These are phyloP conservation scores for Saprolegnia diclina DNA, from an alignment of 352 stramenopile species.

Conservation along the genomic window DNA sequence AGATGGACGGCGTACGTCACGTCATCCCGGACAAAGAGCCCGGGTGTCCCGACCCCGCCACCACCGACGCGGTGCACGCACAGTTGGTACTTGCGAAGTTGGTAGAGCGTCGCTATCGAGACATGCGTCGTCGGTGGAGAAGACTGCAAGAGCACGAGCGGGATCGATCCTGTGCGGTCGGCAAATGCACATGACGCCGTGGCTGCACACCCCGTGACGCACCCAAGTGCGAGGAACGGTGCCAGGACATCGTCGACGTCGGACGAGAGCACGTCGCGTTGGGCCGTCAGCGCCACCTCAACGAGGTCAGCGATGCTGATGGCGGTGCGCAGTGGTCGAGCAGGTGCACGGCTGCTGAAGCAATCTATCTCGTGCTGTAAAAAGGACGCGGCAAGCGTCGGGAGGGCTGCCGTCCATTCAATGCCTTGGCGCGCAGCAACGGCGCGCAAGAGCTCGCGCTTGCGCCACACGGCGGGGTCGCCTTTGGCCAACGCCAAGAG, in stretches of 20 bases:
- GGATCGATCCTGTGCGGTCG: conserved; percentile 15
- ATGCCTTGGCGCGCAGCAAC: conserved; percentile 5
- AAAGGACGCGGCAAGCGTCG: conserved; percentile 9
- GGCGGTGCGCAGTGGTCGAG: background rate
- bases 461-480: background rate
- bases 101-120: background rate
- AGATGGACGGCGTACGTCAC: background rate
- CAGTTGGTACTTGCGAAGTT: conserved; percentile 3
- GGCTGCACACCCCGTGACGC: background rate
- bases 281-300: background rate
- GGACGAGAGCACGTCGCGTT: background rate
- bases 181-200: background rate
- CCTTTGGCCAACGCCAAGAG: background rate
- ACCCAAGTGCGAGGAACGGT: conserved; percentile 7
- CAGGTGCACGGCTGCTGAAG: background rate
- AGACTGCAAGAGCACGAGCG: background rate
- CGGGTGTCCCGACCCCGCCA: background rate
- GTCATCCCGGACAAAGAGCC: background rate
- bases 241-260: background rate
- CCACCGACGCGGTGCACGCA: conserved; percentile 33
- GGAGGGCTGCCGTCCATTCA: background rate
- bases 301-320: background rate
- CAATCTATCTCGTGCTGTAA: conserved; percentile 1
- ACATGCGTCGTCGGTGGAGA: no score
- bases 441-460: background rate